These are phyloP conservation scores for Xylaria bambusicola DNA, from an alignment of 495 filamentous ascomycete species.

Conservation along the genomic window DNA sequence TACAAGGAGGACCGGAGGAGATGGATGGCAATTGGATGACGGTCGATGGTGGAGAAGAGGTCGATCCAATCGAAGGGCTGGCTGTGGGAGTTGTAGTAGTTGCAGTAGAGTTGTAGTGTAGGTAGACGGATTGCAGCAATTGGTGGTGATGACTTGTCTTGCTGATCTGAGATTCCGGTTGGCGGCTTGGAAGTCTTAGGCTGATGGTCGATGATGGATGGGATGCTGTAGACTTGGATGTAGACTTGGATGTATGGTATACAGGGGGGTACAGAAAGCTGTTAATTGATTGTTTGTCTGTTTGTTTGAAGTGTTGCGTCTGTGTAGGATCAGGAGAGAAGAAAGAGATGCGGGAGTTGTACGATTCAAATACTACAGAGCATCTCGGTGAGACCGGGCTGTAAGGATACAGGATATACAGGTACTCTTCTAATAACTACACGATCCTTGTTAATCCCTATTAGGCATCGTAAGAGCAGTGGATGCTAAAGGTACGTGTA, in stretches of 20 bases:
- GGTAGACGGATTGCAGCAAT: background rate
- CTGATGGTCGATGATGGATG: background rate
- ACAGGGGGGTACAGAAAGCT: background rate
- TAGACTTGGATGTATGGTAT: background rate
- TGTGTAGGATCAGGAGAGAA: background rate
- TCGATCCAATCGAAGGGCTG: conserved; percentile 11
- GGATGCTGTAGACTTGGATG: background rate
- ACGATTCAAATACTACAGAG: conserved; percentile 12
- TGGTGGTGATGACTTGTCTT: no score
- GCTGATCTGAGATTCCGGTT: background rate
- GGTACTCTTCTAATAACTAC: no score
- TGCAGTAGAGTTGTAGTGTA: background rate
- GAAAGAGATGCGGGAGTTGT: conserved; percentile 11
- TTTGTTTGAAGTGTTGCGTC: background rate
- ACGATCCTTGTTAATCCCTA: no score
- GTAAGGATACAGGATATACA: background rate
- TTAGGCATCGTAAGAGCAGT: no score
- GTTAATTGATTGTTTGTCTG: background rate
- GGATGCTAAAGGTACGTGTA: no score
- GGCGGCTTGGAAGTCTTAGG: background rate
- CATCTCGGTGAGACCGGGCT: background rate
- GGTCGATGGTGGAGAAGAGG: conserved; percentile 13
- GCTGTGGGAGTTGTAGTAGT: background rate
- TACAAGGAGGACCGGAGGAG: conserved; percentile 3
- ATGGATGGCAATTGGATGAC: conserved; percentile 18